phyloP scores from a whole-genome alignment of 2,329 filamentous ascomycete species.

The Alternaria ethzedia region DNA sequence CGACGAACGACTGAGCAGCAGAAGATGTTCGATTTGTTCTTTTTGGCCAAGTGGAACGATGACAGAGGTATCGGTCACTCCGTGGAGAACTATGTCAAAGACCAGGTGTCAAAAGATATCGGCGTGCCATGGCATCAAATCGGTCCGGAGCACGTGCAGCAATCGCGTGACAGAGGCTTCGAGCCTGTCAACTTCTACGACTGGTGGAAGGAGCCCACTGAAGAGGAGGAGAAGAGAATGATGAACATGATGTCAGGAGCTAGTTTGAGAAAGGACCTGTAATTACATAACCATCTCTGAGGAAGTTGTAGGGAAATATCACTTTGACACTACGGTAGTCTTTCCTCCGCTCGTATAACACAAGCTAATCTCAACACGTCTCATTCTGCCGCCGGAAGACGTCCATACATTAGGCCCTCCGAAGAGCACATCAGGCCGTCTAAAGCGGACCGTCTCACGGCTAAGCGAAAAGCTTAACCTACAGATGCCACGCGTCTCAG shows the following conservation, averaged over 20 bases:
- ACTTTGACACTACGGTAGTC: background rate
- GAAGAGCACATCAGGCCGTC: background rate
- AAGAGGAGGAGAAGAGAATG: constrained; percentile 8
- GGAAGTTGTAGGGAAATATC: background rate
- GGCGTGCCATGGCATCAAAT: constrained; percentile 16
- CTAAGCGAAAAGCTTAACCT: constrained; percentile 11
- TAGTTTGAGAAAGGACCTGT: constrained; percentile 5
- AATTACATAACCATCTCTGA: background rate
- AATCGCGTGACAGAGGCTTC: constrained; percentile 19
- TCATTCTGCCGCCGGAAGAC: background rate
- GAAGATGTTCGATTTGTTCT: background rate
- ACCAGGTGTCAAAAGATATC: constrained; percentile 20
- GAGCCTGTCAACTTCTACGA: constrained; percentile 5
- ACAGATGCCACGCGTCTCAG: background rate
- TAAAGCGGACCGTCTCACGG: background rate
- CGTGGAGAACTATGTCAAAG: background rate
- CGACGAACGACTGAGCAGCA: background rate
- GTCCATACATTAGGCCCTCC: background rate
- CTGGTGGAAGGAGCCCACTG: constrained; percentile 12
- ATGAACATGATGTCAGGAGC: background rate
- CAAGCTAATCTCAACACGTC: background rate
- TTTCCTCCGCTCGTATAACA: background rate
- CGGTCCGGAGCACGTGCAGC: constrained; percentile 10
- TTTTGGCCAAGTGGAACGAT: background rate
- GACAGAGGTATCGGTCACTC: background rate